These are phyloP conservation scores for Fraxinus pennsylvanica DNA, from an alignment of 257 asterid genomes.

Conservation along the genomic window DNA sequence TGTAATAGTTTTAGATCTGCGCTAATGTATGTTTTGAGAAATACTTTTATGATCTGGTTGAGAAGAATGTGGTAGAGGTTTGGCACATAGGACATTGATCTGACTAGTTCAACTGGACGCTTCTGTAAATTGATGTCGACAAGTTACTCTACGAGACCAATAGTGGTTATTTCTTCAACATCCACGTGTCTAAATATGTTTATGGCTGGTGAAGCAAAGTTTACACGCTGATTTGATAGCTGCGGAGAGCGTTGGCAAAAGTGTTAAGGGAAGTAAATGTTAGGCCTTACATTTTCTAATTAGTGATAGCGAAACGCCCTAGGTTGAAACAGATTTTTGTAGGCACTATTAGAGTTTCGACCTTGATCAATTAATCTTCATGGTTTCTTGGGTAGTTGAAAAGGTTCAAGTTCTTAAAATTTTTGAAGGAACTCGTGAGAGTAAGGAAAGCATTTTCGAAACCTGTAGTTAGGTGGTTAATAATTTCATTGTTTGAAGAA, in stretches of 20 bases:
- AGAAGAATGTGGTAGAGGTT: background rate
- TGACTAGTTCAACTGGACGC: background rate
- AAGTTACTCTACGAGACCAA: background rate
- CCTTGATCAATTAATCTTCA: background rate
- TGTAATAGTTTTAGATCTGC: background rate
- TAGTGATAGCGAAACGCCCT: background rate
- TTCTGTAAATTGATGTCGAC: background rate
- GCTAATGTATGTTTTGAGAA: background rate
- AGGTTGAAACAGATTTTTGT: background rate
- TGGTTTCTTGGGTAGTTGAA: background rate
- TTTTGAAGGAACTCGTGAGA: background rate
- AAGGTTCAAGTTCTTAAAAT: no score
- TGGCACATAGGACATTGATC: conserved; percentile 6
- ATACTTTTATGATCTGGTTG: background rate
- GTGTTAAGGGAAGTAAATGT: background rate
- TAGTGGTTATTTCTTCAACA: background rate
- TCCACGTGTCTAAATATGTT: background rate
- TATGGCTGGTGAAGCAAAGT: background rate
- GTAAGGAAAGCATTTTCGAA: no score
- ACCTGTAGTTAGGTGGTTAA: background rate
- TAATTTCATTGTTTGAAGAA: background rate
- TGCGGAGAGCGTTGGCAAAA: background rate
- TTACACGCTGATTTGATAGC: background rate
- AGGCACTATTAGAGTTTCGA: background rate
- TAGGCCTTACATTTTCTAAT: background rate